Conservation (phyloP, 2,329 filamentous ascomycete genomes). For the Rhynchosporium secalis region DNA sequence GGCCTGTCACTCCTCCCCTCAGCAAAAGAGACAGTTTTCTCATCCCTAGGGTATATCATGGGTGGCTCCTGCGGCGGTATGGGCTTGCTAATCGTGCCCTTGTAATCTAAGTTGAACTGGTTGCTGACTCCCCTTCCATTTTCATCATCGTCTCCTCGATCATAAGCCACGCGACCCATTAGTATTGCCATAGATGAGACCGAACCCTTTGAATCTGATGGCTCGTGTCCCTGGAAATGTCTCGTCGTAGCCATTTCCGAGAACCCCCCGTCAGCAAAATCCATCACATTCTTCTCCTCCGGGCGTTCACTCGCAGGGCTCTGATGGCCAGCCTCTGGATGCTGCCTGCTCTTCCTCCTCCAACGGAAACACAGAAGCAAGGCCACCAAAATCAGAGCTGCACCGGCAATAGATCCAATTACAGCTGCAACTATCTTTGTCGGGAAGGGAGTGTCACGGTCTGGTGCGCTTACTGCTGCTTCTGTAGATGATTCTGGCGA, state of each 20-base stretch:
- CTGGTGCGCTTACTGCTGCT: slow-evolving; percentile 29
- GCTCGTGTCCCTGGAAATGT: slow-evolving; percentile 49
- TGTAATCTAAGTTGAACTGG: slow-evolving; percentile 63
- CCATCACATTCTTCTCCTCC: slow-evolving; percentile 60
- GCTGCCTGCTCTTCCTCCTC: slow-evolving; percentile 56
- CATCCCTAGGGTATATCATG: slow-evolving; percentile 32
- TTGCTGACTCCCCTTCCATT: slow-evolving; percentile 60
- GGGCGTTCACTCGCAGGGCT: slow-evolving; percentile 47
- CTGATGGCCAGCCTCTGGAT: slow-evolving; percentile 49
- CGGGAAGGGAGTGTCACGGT: slow-evolving; percentile 28
- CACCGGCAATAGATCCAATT: slow-evolving; percentile 76
- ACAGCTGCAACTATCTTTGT: slow-evolving; percentile 76
- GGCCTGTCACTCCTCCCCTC: slow-evolving; percentile 34
- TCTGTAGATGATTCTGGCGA: slow-evolving; percentile 26
- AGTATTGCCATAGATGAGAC: slow-evolving; percentile 65
- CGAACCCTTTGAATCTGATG: slow-evolving; percentile 55
- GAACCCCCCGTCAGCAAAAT: slow-evolving; percentile 48
- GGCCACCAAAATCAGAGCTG: slow-evolving; percentile 51
- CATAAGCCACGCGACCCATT: slow-evolving; percentile 60
- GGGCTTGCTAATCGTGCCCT: slow-evolving; percentile 61
- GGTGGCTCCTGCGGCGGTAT: slow-evolving; percentile 48
- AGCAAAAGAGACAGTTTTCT: slow-evolving; percentile 38
- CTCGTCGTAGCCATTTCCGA: slow-evolving; percentile 41
- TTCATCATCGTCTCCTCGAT: slow-evolving; percentile 45
- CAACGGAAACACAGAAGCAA: slow-evolving; percentile 69